A percentile compares a stretch with the other conserved stretches of the same genome.
phyloP scores from a whole-genome alignment of 179 eudicot species.

The Gypsophila paniculata region DNA sequence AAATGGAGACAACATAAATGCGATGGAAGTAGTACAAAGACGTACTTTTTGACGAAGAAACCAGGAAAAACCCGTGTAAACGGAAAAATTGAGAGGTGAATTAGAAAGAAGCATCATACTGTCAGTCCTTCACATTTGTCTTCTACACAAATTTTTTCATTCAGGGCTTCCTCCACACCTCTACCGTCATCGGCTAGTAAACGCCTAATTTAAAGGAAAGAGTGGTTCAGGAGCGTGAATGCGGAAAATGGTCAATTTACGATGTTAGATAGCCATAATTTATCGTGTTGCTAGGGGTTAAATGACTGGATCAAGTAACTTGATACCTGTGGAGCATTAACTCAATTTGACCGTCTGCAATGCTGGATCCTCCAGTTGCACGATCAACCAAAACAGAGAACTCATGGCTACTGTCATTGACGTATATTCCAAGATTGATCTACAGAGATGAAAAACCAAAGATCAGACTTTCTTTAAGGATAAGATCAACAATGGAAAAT shows the following conservation, averaged over 20 bases:
- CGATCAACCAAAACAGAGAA: constrained; percentile 88
- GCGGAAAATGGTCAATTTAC: background rate
- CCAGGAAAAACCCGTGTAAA: background rate
- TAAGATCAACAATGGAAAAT: background rate
- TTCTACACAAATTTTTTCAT: constrained; percentile 58
- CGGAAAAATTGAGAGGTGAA: background rate
- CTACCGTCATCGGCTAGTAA: constrained; percentile 51
- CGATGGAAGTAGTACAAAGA: background rate
- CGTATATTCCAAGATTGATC: constrained; percentile 77
- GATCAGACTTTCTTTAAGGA: background rate
- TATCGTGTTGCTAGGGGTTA: background rate
- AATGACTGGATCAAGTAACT: background rate
- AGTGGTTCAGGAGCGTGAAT: constrained; percentile 2
- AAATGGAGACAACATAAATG: background rate
- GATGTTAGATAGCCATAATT: background rate
- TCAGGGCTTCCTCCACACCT: constrained; percentile 70
- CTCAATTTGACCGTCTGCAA: constrained; percentile 77
- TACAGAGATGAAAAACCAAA: constrained; percentile 28
- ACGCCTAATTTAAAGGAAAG: constrained; percentile 45
- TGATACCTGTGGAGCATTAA: constrained; percentile 84
- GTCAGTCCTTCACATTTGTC: constrained; percentile 64
- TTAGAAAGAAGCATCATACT: constrained; percentile 39
- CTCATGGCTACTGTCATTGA: constrained; percentile 55
- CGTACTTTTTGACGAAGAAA: background rate
- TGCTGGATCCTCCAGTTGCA: constrained; percentile 84